Conservation (phyloP, 2,329 filamentous ascomycete genomes). For the Ilyonectria destructans region DNA sequence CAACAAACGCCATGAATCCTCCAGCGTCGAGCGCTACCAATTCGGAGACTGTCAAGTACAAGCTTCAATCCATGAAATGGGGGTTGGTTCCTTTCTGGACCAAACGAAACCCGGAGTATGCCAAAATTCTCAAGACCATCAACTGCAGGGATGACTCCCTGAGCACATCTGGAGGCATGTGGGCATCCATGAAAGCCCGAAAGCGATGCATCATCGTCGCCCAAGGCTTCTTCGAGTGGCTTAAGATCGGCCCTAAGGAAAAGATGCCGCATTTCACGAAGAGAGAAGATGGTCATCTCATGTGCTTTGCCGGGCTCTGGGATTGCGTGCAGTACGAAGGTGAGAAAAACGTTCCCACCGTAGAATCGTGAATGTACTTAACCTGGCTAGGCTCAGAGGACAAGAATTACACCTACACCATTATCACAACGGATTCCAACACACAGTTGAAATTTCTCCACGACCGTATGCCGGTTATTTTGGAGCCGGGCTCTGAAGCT, state of each 20-base stretch:
- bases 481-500: constrained; percentile 82
- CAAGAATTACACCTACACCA: constrained; percentile 89
- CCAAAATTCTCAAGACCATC: constrained; percentile 87
- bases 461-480: constrained; percentile 94
- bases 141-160: constrained; percentile 96
- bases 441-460: constrained; percentile 89
- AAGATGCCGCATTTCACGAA: constrained; percentile 90
- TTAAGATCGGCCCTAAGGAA: constrained; percentile 83
- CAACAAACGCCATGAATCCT: constrained; percentile 26
- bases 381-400: constrained; percentile 60
- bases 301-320: constrained; percentile 95
- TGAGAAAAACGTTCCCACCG: constrained; percentile 49
- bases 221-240: constrained; percentile 97
- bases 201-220: constrained; percentile 92
- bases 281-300: constrained; percentile 84
- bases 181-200: constrained; percentile 90
- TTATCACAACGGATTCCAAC: constrained; percentile 93
- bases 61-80: constrained; percentile 96
- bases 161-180: constrained; percentile 84
- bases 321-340: constrained; percentile 89
- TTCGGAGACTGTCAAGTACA: constrained; percentile 72
- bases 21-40: not conserved
- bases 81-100: constrained; percentile 96
- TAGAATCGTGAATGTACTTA: not conserved
- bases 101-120: constrained; percentile 85